Conservation (phyloP, 768 basidiomycete genomes). For the Cubamyces sp. region DNA sequence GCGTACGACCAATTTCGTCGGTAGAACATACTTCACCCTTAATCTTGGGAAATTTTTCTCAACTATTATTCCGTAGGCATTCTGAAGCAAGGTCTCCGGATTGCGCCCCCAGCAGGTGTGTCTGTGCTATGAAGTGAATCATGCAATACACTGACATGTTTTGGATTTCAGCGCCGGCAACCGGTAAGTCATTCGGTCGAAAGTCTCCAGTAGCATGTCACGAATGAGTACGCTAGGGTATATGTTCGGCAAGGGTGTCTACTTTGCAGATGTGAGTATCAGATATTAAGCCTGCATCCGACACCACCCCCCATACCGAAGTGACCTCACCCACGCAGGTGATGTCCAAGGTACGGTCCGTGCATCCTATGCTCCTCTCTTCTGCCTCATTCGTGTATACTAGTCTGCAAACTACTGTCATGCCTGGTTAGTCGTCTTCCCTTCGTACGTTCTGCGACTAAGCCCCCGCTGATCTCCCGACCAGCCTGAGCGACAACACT, state of each 20-base stretch:
- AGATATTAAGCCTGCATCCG: not conserved
- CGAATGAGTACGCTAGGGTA: conserved; percentile 37
- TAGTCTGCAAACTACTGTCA: conserved; percentile 63
- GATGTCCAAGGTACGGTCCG: conserved; percentile 59
- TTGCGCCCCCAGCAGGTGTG: conserved; percentile 65
- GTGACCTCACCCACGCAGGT: conserved; percentile 46
- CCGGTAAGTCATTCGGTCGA: conserved; percentile 35
- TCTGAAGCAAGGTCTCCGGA: conserved; percentile 62
- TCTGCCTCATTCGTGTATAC: not conserved
- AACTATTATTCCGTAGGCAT: conserved; percentile 44
- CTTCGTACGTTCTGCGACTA: not conserved
- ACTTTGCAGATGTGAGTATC: conserved; percentile 59
- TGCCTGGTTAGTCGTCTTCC: conserved; percentile 42
- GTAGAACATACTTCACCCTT: conserved; percentile 32
- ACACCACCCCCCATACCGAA: too few relatives aligned
- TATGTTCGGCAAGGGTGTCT: conserved; percentile 72
- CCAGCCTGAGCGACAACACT: conserved; percentile 51
- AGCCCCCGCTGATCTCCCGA: conserved; percentile 3
- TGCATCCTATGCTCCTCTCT: not conserved
- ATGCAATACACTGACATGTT: not conserved
- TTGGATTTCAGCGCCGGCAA: conserved; percentile 46
- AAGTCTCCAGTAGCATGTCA: not conserved
- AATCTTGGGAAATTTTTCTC: too few relatives aligned
- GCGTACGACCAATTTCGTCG: conserved; percentile 64
- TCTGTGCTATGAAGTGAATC: not conserved